These are phyloP conservation scores for Aurinia saxatilis DNA, from an alignment of 345 rosid species.

Conservation along the genomic window DNA sequence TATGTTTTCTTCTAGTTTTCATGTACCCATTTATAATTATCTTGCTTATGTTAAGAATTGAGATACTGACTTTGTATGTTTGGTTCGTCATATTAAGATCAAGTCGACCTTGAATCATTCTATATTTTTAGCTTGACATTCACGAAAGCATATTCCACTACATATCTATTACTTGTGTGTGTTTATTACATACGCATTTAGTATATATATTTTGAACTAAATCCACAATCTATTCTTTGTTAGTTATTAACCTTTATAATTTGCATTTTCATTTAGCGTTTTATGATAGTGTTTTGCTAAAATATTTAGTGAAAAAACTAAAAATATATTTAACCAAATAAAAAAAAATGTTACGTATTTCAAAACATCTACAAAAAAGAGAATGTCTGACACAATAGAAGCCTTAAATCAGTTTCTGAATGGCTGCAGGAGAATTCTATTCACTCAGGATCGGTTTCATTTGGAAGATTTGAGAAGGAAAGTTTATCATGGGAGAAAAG, in stretches of 20 bases:
- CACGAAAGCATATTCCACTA: neutral
- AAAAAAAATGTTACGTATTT: too few species aligned
- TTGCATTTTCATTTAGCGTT: too few species aligned
- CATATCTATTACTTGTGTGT: neutral
- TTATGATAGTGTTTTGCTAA: too few species aligned
- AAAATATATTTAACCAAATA: too few species aligned
- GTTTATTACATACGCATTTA: neutral
- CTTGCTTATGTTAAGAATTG: neutral
- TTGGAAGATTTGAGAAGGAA: conserved; percentile 85
- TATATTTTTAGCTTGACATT: neutral
- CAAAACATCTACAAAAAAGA: too few species aligned
- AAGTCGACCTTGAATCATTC: neutral
- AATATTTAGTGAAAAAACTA: too few species aligned
- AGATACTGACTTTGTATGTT: neutral
- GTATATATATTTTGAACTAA: too few species aligned
- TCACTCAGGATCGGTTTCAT: conserved; percentile 80
- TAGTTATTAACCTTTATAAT: too few species aligned
- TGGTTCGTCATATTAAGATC: neutral
- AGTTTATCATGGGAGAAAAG: conserved; percentile 71
- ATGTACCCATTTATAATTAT: too few species aligned
- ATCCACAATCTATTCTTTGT: too few species aligned
- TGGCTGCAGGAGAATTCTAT: conserved; percentile 55
- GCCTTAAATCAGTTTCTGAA: neutral
- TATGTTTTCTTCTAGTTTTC: neutral
- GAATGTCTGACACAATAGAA: neutral